phyloP scores from a whole-genome alignment of 345 rosid species.

The Salix brachista region DNA sequence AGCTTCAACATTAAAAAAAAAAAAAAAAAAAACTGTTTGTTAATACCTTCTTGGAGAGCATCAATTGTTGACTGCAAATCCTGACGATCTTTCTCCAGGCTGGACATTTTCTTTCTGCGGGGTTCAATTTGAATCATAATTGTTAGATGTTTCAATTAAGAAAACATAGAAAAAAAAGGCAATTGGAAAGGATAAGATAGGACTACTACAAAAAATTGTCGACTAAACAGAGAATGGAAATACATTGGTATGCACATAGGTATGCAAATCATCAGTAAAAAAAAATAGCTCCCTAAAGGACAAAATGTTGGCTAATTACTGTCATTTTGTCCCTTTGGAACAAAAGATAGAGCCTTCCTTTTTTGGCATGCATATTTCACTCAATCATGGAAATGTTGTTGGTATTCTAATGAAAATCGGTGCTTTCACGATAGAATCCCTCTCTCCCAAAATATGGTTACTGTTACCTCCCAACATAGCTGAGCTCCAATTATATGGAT shows the following conservation, averaged over 20 bases:
- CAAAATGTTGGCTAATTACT: not conserved
- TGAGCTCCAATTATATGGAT: not conserved
- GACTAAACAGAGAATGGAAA: not conserved
- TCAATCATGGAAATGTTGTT: not conserved
- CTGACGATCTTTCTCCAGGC: conserved; percentile 82
- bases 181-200: conserved; percentile 6
- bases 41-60: conserved; percentile 88
- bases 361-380: not conserved
- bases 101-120: conserved; percentile 78
- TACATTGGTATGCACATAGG: not conserved
- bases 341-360: not conserved
- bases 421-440: not conserved
- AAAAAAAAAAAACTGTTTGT: not conserved
- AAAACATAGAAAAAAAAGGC: not conserved
- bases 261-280: not conserved
- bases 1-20: not conserved
- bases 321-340: not conserved
- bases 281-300: not conserved
- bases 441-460: not conserved
- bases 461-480: not conserved
- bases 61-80: conserved; percentile 80
- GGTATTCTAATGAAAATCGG: not conserved
- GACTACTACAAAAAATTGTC: not conserved
- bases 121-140: not conserved
- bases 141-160: conserved; percentile 1